Base-by-base conservation (phyloP, 139 green algal species). In the Dunaliella primolecta region DNA sequence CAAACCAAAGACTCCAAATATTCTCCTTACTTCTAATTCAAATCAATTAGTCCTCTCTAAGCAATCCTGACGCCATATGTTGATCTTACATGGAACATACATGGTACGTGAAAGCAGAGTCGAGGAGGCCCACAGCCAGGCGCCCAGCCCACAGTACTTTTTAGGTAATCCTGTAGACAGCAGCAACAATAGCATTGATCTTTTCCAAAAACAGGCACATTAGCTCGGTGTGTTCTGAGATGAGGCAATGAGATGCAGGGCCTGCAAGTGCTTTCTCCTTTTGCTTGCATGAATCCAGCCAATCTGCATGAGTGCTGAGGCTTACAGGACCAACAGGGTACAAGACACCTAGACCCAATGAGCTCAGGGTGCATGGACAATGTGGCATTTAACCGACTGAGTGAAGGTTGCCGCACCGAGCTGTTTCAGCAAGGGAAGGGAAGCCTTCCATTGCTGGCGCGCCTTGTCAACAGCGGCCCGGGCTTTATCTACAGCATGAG, bases 71-170 rank as follows among this genome's bases (percentile, higher is more conserved):
- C 46, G 11, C 11, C 72, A 32, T 78, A 32, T 32, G 3, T 25
- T 33, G n/a, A 32, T 33, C n/a, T 33, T 78, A 70, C 83, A 93
- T 2, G 92, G 91, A 36, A 98, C 72, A 56, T 92, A 94, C 88
- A 91, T 91, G 55, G 88, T 91, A 11, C 96, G 88, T 33, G 92
- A 96, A 3, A 86, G 84, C 7, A 98, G 84, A 0, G 91, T 93
- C n/a, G 91, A 92, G 0, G 87, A 56, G 0, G 95, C 93, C 94
- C 94, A 98, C 31, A 83, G 83, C 91, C 91, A 97, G 3, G 92
- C 94, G 0, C 29, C 78, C 25, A 89, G 86, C 55, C 36, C 64
- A 25, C 75, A 78, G 70, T 82, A 94, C 84, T 95, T 94, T 32
- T 81, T 72, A 32, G 86, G 84, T 29, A 94, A 81, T 29, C 86